Percentiles rank a stretch among this genome's conserved stretches.
phyloP scores from a whole-genome alignment of 139 green algal genomes.

The Desmodesmus armatus region DNA sequence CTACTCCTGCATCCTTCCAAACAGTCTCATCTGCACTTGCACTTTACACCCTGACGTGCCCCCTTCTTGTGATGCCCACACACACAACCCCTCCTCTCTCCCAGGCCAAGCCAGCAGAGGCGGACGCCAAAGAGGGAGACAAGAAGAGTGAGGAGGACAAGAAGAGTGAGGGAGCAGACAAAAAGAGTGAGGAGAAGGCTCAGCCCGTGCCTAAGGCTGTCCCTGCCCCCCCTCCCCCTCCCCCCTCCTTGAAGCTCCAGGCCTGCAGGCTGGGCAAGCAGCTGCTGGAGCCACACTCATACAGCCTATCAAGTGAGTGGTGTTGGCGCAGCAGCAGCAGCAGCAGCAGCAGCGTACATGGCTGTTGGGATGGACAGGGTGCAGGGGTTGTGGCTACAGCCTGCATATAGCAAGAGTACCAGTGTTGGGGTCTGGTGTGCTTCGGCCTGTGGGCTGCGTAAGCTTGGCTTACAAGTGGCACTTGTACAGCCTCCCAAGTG shows the following conservation, averaged over 20 bases:
- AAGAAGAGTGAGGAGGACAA: not conserved
- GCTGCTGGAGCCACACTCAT: slow-evolving; percentile 29
- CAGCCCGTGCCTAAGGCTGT: not conserved
- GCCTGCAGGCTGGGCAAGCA: not conserved
- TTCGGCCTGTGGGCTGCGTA: too few relatives aligned
- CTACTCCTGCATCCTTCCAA: too few relatives aligned
- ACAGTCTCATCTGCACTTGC: too few relatives aligned
- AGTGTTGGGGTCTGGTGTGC: not conserved
- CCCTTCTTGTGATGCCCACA: too few relatives aligned
- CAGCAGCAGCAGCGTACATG: too few relatives aligned
- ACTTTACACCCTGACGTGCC: too few relatives aligned
- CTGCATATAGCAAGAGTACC: not conserved
- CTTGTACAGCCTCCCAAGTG: too few relatives aligned
- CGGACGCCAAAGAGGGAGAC: not conserved
- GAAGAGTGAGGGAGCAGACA: not conserved
- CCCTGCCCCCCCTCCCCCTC: not conserved
- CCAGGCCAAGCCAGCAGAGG: too few relatives aligned
- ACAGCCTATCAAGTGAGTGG: slow-evolving; percentile 15
- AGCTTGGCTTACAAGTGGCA: too few relatives aligned
- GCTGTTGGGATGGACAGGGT: not conserved
- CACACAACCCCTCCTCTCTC: too few relatives aligned
- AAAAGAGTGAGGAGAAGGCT: not conserved
- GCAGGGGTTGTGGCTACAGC: not conserved
- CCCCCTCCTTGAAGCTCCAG: not conserved
- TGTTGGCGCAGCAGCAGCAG: not conserved